Conservation (phyloP, 192 early-diverging fungal genomes). For the Lobulomyces angularis region DNA sequence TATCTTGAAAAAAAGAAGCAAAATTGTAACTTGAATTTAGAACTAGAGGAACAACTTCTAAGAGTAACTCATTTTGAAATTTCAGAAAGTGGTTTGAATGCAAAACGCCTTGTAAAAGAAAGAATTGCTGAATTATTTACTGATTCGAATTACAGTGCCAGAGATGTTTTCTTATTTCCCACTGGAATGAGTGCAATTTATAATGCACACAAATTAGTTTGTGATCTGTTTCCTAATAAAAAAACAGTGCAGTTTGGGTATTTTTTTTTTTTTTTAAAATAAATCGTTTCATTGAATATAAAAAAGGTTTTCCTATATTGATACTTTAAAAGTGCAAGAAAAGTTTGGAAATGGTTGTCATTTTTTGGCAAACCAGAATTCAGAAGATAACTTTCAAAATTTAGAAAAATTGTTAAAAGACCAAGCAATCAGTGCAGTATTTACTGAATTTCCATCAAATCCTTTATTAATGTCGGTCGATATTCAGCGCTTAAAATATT, state of each 20-base stretch:
- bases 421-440: conserved; percentile 66
- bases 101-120: no score
- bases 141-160: no score
- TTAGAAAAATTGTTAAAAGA: conserved; percentile 8
- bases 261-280: no score
- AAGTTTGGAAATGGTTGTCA: conserved; percentile 84
- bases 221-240: conserved; percentile 12
- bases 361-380: conserved; percentile 77
- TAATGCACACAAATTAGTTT: conserved; percentile 60
- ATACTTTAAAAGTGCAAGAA: conserved; percentile 92
- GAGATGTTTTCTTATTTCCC: conserved; percentile 82
- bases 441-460: conserved; percentile 91
- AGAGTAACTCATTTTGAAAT: no score
- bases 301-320: conserved; percentile 78
- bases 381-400: no score
- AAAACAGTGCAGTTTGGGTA: conserved; percentile 89
- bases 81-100: no score
- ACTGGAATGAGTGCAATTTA: conserved; percentile 92
- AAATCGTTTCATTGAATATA: no score
- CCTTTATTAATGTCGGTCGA: conserved; percentile 79
- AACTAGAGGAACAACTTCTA: no score
- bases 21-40: no score
- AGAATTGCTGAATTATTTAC: no score
- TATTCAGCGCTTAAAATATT: conserved; percentile 50
- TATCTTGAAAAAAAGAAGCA: no score